Evolutionary conservation across 306 rosid genomes (phyloP), one percentile per base, ranked within the genome.

Genomic region (Sechiopsis laciniata): DNA sequence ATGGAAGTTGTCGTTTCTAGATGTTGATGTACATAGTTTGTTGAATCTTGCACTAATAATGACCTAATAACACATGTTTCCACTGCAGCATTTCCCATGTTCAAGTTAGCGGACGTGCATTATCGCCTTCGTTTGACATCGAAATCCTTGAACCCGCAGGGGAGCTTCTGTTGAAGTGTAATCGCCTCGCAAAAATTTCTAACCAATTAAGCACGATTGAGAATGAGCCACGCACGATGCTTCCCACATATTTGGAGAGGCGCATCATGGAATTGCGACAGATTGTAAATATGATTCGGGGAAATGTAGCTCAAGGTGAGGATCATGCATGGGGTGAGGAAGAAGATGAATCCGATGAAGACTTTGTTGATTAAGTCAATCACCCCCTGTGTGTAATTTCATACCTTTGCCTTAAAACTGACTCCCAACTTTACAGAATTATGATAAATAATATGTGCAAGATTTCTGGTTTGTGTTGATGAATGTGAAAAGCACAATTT

Each of bases 31-130:
- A 40, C n/a, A 40, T 40, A 20, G 40, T 46, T 48, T 68, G 73
- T 68, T 68, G 7, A n/a, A 68, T 48, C 73, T 48, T 48, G 57
- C 17, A 48, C 12, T 13, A 13, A 1, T 14, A 14, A 7, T 22
- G 54, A 20, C 57, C 7, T 26, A 70, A 70, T 60, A 16, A 52
- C 60, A 12, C 59, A 0, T 70, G 46, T 70, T 51, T 16, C 8
- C 11, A 17, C 75, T 84, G 89, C 95, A 94, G 99, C 57, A 76
- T 94, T 58, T 75, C 88, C 64, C 80, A 84, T 70, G 97, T 91
- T 78, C 75, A 87, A 89, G 95, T 85, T 75, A 10, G 53, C 55
- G 99, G 99, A 61, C 64, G 75, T 35, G 24, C 82, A 15, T 78
- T 94, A 55, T 84, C 88, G 8, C 95, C 99, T 8, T 81, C 88